A percentile compares a stretch with the other conserved stretches of the same genome.
phyloP scores from a whole-genome alignment of 495 filamentous ascomycete species.

The Talaromyces ruber region DNA sequence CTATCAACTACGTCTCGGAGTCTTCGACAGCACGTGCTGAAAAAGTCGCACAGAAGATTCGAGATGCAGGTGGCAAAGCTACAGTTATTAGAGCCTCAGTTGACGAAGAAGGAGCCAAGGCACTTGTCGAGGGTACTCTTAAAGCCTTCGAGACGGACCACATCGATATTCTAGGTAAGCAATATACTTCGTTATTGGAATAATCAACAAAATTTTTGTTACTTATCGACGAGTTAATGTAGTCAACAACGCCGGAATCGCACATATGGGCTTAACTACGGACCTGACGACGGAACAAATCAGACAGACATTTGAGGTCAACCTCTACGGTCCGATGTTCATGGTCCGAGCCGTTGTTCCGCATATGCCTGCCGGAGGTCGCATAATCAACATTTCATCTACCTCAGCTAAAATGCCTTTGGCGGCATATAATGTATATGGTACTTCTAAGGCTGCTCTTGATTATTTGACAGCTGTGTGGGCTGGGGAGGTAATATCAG shows the following conservation, averaged over 20 bases:
- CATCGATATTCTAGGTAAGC: conserved; percentile 15
- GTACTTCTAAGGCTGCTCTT: background rate
- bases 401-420: conserved; percentile 11
- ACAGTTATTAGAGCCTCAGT: background rate
- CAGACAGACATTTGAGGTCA: conserved; percentile 8
- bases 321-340: conserved; percentile 14
- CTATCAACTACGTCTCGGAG: conserved; percentile 1
- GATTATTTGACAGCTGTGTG: background rate
- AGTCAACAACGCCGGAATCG: conserved; percentile 2
- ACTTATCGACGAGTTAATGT: background rate
- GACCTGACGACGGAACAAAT: background rate
- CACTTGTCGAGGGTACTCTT: conserved; percentile 10
- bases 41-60: background rate
- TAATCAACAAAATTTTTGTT: background rate
- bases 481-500: background rate
- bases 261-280: background rate
- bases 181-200: background rate
- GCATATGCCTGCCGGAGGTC: conserved; percentile 20
- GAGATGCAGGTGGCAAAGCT: background rate
- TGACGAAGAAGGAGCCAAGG: conserved; percentile 2
- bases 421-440: background rate
- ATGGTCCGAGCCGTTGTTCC: conserved; percentile 16
- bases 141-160: conserved; percentile 11
- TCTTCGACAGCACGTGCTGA: background rate
- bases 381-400: conserved; percentile 24